Base-by-base conservation (phyloP, 176 grass and related monocot species). In the Tillandsia leiboldiana region DNA sequence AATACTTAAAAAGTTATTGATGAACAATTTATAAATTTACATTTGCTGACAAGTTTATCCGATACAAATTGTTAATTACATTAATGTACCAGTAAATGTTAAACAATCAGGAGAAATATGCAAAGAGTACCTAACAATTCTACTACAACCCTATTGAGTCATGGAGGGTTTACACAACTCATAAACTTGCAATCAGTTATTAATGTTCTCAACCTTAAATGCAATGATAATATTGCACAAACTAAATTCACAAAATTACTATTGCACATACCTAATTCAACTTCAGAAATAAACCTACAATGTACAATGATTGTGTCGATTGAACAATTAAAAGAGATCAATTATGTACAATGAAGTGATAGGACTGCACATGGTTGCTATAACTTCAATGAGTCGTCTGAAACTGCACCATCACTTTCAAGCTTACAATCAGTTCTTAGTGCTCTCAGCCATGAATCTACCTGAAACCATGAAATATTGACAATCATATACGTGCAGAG, bases 391-490 rank as follows among this genome's bases (percentile, higher is more conserved):
- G 8, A 59, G 5, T 59, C n/a, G 9, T 15, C 5, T 6, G 56
- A 15, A 59, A 15, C 15, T 3, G 10, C 12, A 1, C 1, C 62
- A 0, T 50, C 85, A 51, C 68, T 73, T 49, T 52, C 10, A 49
- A 81, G 18, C 64, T 79, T 81, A 69, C 79, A 87, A 47, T 87
- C 76, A 52, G 54, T 77, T 75, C 50, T 69, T 59, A 97, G 47
- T 5, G 82, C 77, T 68, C 76, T 74, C 66, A 87, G 59, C 93
- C 93, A 97, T 50, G 81, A 92, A 77, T 92, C 93, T 56, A 92
- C 89, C 93, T 90, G 73, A 66, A 63, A 65, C 49, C 52, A 63
- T 6, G 49, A 53, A 11, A 52, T 61, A 7, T 18, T 68, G 26
- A 5, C 66, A 50, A 14, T n/a, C 12, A 48, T 13, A 68, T 3